Conservation (phyloP, 2,329 filamentous ascomycete genomes). For the Hypoxylon sp. region DNA sequence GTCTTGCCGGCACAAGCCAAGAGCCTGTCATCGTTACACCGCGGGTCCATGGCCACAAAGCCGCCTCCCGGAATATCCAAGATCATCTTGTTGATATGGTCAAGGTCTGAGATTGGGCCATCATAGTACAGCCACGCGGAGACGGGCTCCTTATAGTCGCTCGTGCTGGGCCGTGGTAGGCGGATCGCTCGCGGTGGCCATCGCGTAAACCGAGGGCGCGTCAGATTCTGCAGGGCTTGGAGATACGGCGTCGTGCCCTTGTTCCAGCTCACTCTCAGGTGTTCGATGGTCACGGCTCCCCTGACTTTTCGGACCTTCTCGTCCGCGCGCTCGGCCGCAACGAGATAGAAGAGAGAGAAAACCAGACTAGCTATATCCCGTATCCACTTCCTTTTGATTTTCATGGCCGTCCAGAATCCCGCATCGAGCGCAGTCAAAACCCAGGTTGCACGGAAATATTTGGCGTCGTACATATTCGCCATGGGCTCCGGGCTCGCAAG, state of each 20-base stretch:
- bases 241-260: slow-evolving; percentile 92
- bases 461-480: slow-evolving; percentile 89
- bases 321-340: slow-evolving; percentile 92
- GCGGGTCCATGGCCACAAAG: slow-evolving; percentile 96
- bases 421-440: slow-evolving; percentile 93
- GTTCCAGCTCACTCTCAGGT: slow-evolving; percentile 93
- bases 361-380: slow-evolving; percentile 82
- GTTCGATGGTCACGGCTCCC: slow-evolving; percentile 86
- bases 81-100: slow-evolving; percentile 78
- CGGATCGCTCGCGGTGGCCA: slow-evolving; percentile 84
- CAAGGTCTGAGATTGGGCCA: slow-evolving; percentile 79
- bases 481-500: slow-evolving; percentile 93
- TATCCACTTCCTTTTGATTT: slow-evolving; percentile 78
- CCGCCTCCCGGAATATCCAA: slow-evolving; percentile 93
- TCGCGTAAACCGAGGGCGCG: slow-evolving; percentile 80
- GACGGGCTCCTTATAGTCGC: slow-evolving; percentile 84
- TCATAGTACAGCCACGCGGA: slow-evolving; percentile 94
- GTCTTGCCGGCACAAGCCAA: slow-evolving; percentile 91
- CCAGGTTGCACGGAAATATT: slow-evolving; percentile 97
- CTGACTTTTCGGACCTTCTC: slow-evolving; percentile 95
- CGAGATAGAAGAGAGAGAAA: slow-evolving; percentile 89
- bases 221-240: slow-evolving; percentile 71
- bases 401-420: slow-evolving; percentile 99
- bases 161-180: slow-evolving; percentile 81
- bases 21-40: slow-evolving; percentile 92